Percentiles rank a stretch among this genome's conserved stretches.
Evolutionary conservation across 1,284 basidiomycete genomes (phyloP).

Genomic region (Trichosporon sp.): DNA sequence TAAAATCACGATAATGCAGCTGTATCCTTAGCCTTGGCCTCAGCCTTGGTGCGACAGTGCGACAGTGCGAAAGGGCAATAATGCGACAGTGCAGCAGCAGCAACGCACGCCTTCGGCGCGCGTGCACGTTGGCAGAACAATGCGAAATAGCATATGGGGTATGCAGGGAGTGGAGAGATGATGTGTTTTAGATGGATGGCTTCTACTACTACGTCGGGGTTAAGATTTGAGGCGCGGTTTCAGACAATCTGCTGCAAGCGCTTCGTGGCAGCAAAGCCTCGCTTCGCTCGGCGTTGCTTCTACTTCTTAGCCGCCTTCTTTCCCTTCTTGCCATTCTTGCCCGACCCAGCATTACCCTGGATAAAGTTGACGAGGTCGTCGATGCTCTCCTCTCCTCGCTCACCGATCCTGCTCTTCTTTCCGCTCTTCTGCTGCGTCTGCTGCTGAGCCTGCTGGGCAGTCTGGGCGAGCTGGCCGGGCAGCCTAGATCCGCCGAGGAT

Average conservation of each 20-base stretch:
- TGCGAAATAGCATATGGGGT: not conserved
- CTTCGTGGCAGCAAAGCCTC: not conserved
- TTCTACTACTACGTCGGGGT: not conserved
- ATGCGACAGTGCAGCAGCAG: not conserved
- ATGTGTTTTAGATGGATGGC: not conserved
- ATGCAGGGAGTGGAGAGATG: not conserved
- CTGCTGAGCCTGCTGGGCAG: not conserved
- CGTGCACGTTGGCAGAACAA: not conserved
- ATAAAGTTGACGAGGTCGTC: constrained; percentile 51
- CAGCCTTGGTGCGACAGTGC: no score
- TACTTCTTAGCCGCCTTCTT: not conserved
- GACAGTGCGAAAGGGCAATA: no score
- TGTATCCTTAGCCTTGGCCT: not conserved
- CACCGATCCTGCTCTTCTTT: constrained; percentile 26
- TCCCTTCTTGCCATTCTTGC: not conserved
- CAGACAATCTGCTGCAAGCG: no score
- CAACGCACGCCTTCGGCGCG: no score
- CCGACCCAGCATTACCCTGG: constrained; percentile 30
- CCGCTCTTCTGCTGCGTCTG: not conserved
- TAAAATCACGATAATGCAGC: no score
- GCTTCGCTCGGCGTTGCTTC: not conserved
- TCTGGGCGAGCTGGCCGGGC: constrained; percentile 5
- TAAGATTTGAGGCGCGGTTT: no score
- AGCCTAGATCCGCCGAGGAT: constrained; percentile 11
- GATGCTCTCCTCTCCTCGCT: constrained; percentile 43